Conservation (phyloP, 208 protist species). For the Leishmania aethiopica region DNA sequence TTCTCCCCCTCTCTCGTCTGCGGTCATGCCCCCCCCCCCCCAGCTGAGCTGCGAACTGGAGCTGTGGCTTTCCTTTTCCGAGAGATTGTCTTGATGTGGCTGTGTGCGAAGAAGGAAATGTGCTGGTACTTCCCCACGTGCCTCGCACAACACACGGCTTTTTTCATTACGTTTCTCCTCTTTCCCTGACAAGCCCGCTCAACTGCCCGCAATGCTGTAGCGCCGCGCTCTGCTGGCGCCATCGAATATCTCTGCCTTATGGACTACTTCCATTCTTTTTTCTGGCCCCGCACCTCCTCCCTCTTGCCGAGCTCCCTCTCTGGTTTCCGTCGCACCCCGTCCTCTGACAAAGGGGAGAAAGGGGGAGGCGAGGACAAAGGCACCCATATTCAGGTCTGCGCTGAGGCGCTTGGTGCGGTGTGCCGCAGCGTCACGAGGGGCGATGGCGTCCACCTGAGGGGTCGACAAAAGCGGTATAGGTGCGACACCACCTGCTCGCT, state of each 20-base stretch:
- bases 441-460: slow-evolving; percentile 28
- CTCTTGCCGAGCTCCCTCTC: not conserved
- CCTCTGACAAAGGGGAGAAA: not conserved
- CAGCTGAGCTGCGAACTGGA: not conserved
- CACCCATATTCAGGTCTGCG: not conserved
- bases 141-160: not conserved
- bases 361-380: not conserved
- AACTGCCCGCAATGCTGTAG: not conserved
- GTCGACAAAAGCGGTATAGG: slow-evolving; percentile 28
- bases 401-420: slow-evolving; percentile 14
- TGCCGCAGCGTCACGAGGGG: slow-evolving; percentile 17
- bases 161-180: not conserved
- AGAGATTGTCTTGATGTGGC: not conserved
- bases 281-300: not conserved
- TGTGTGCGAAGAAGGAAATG: not conserved
- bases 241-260: not conserved
- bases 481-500: slow-evolving; percentile 59
- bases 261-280: not conserved
- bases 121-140: not conserved
- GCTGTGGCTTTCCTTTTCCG: not conserved
- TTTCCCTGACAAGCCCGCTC: not conserved
- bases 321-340: not conserved
- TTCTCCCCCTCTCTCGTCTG: not conserved
- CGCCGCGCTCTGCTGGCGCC: not conserved
- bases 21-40: not conserved